Evolutionary conservation across 148 eudicot species (phyloP), one percentile per base, ranked within the genome.

Genomic region (Vaccinium macrocarpon): DNA sequence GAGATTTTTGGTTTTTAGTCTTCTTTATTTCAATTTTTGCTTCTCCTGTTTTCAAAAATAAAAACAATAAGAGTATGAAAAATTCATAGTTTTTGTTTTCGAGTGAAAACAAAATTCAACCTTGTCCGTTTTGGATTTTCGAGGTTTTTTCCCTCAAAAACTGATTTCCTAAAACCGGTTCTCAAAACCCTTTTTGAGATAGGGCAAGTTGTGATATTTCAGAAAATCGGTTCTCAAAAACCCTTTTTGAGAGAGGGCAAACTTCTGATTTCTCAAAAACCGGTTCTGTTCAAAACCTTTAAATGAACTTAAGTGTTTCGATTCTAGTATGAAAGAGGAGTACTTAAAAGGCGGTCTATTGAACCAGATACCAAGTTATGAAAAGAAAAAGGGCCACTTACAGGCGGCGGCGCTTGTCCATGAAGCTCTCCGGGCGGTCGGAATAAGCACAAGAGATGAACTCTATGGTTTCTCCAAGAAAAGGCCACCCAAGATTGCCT

Each of bases 391-490:
- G 8, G 15, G 15, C 7, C 14, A 90, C 98, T 91, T 91, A 96
- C 98, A 89, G 78, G 57, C 55, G 91, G 10, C 99, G 97, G 0
- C 99, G 95, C 74, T 88, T 92, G 80, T 96, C 93, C 94, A 94
- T 92, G 93, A 96, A 96, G 78, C 82, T 87, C 81, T 96, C 95
- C 2, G 98, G 99, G 61, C 85, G 82, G 84, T 91, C 91, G 3
- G 99, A 94, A 85, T 91, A 94, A 14, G 94, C 98, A 81, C 91
- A 93, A 78, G 98, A 93, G 84, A 96, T 89, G 88, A 96, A 96
- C 80, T 94, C 93, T 84, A 96, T 66, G 68, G 99, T 93, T 89
- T 96, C 99, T n/a, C 99, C 99, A 6, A 96, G 49, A 35, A 96
- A 76, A 74, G 99, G 99, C 97, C 95, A 92, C 55, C 99, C 99